These are phyloP conservation scores for Echeveria elegans DNA, from an alignment of 164 flowering plant species.

Conservation along the genomic window DNA sequence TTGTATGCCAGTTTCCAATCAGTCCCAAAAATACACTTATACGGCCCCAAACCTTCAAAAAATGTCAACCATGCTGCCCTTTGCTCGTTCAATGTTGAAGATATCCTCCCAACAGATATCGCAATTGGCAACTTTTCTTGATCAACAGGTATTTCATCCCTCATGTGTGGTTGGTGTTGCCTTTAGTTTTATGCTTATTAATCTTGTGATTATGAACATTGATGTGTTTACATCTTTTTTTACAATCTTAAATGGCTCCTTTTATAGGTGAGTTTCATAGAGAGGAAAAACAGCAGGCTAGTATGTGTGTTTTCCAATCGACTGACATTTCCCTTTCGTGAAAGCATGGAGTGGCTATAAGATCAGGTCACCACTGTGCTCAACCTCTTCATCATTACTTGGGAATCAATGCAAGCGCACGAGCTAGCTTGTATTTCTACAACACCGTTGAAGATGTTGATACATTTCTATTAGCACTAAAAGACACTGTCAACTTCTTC, in stretches of 20 bases:
- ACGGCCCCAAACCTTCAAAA: conserved; percentile 76
- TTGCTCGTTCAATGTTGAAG: conserved; percentile 80
- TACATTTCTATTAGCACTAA: conserved; percentile 51
- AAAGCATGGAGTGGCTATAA: conserved; percentile 94
- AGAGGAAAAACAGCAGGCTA: background rate
- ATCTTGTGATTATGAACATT: too few species aligned
- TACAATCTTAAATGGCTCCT: too few species aligned
- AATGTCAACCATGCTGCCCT: conserved; percentile 60
- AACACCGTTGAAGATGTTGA: conserved; percentile 89
- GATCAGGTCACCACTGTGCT: conserved; percentile 97
- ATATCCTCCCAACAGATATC: conserved; percentile 84
- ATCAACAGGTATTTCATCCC: conserved; percentile 60
- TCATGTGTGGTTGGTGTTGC: background rate
- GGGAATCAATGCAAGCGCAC: conserved; percentile 77
- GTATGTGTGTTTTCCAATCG: background rate
- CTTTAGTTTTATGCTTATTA: background rate
- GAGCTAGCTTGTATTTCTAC: conserved; percentile 89
- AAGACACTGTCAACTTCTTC: conserved; percentile 72
- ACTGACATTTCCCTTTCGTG: conserved; percentile 11
- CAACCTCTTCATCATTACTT: conserved; percentile 80
- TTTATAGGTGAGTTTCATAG: background rate
- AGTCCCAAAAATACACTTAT: conserved; percentile 50
- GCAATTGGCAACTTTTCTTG: conserved; percentile 93
- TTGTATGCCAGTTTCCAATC: conserved; percentile 52
- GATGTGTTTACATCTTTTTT: background rate